Conservation (phyloP, 139 green algal species). For the Chlamydomonas eustigma region DNA sequence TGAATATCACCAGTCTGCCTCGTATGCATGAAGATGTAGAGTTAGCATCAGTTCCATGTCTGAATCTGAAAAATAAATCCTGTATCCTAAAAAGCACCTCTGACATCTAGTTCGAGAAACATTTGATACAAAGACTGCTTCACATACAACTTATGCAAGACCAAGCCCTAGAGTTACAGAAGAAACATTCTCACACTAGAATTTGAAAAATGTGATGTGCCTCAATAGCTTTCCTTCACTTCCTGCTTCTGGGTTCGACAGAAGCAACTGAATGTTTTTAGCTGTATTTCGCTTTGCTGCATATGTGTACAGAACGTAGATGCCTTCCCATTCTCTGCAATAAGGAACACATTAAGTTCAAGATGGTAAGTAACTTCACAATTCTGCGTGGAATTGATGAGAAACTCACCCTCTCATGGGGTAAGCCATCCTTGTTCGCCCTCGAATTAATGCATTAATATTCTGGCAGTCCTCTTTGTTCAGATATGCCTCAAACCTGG, state of each 20-base stretch:
- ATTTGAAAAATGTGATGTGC: conserved; percentile 68
- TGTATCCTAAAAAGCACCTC: no score
- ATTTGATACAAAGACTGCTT: no score
- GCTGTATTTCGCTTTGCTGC: conserved; percentile 51
- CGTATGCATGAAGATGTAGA: no score
- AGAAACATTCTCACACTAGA: background rate
- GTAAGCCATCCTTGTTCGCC: conserved; percentile 71
- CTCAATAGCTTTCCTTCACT: conserved; percentile 74
- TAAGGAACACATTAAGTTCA: conserved; percentile 7
- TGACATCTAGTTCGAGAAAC: no score
- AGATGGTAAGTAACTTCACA: background rate
- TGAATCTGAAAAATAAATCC: no score
- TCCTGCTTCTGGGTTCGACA: conserved; percentile 74
- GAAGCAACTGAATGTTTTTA: conserved; percentile 68
- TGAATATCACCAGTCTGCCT: no score
- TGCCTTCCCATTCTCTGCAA: conserved; percentile 74
- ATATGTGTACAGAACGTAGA: conserved; percentile 88
- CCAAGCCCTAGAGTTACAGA: no score
- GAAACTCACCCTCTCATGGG: conserved; percentile 69
- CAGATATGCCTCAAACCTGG: conserved; percentile 88
- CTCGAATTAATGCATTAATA: conserved; percentile 66
- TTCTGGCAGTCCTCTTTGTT: conserved; percentile 68
- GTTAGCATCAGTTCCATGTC: no score
- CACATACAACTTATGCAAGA: no score
- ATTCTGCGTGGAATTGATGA: background rate